phyloP scores from a whole-genome alignment of 148 eudicot species.

The Rhododendron molle region DNA sequence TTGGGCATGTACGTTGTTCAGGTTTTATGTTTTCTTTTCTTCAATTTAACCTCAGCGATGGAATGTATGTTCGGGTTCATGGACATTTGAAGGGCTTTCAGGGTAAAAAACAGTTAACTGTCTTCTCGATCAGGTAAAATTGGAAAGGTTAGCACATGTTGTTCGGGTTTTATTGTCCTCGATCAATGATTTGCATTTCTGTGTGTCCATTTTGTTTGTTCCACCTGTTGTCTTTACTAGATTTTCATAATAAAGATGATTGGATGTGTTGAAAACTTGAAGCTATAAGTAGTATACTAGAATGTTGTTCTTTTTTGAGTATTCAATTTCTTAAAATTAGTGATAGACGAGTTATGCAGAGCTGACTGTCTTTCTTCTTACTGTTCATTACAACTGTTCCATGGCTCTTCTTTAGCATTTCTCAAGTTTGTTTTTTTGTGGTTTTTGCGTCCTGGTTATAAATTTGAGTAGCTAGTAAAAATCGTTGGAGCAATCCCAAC shows the following conservation, averaged over 20 bases:
- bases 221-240: neutral
- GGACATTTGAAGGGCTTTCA: constrained; percentile 78
- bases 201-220: neutral
- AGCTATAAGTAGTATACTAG: neutral
- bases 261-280: neutral
- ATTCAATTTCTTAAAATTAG: neutral
- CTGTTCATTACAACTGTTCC: neutral
- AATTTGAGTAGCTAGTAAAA: neutral
- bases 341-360: neutral
- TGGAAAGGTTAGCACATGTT: neutral
- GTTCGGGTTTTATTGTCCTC: neutral
- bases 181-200: neutral
- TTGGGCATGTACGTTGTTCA: constrained; percentile 2
- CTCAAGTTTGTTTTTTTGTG: neutral
- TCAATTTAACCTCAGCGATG: constrained; percentile 42
- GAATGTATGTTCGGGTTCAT: constrained; percentile 72
- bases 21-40: constrained; percentile 1
- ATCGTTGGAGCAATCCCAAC: neutral
- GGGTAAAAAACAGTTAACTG: constrained; percentile 69
- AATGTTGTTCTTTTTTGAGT: neutral
- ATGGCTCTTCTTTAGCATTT: neutral
- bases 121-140: constrained; percentile 70
- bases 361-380: neutral
- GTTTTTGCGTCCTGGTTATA: neutral
- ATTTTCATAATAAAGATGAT: neutral